Evolutionary conservation across 1,139 yeast species (phyloP).

Genomic region (Lodderomyces theae): DNA sequence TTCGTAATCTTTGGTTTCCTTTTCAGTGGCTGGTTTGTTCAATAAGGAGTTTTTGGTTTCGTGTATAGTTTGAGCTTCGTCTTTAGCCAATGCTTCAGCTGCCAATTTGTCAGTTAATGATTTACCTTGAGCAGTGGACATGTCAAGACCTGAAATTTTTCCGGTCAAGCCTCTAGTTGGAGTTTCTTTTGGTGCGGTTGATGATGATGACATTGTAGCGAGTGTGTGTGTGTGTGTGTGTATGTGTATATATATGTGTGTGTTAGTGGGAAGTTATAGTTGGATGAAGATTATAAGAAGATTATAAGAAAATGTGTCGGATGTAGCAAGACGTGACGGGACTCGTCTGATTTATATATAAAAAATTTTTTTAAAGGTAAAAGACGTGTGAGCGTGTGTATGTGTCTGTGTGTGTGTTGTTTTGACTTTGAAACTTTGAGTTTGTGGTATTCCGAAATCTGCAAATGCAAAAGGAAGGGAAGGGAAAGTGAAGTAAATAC

Average conservation of each 20-base stretch:
- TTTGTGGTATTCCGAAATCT: slow-evolving; percentile 3
- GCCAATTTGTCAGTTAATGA: slow-evolving; percentile 47
- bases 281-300: background rate
- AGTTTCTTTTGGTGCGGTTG: slow-evolving; percentile 43
- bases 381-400: slow-evolving; percentile 1
- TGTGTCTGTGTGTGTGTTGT: background rate
- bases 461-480: background rate
- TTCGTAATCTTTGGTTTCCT: slow-evolving; percentile 15
- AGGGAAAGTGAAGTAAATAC: background rate
- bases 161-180: slow-evolving; percentile 52
- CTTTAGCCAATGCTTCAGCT: slow-evolving; percentile 45
- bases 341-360: slow-evolving; percentile 2
- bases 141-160: slow-evolving; percentile 42
- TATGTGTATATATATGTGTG: background rate
- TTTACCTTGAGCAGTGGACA: slow-evolving; percentile 31
- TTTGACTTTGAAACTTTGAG: background rate
- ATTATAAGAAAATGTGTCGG: background rate
- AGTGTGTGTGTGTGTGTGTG: background rate
- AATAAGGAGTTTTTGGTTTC: slow-evolving; percentile 21
- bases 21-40: slow-evolving; percentile 10
- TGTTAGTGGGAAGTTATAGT: background rate
- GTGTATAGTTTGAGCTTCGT: slow-evolving; percentile 28
- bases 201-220: slow-evolving; percentile 11
- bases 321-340: slow-evolving; percentile 2
- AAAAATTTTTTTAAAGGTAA: background rate